Conservation (phyloP, 2,329 filamentous ascomycete species). For the Aureobasidium lini region DNA sequence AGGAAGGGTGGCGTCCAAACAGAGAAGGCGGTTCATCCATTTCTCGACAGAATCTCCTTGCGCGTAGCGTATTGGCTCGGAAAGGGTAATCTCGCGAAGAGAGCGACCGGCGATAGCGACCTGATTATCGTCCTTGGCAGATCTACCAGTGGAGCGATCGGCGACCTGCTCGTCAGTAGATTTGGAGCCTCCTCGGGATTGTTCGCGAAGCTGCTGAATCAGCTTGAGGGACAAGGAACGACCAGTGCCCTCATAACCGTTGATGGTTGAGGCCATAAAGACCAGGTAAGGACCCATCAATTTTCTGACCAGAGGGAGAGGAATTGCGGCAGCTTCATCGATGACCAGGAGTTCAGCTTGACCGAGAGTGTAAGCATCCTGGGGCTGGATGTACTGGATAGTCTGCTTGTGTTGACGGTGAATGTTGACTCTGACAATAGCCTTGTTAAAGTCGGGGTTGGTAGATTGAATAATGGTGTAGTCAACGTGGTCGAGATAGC, state of each 20-base stretch:
- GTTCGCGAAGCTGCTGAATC: constrained; percentile 92
- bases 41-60: constrained; percentile 87
- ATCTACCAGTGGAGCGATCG: constrained; percentile 71
- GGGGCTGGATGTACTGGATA: constrained; percentile 95
- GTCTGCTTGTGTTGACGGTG: constrained; percentile 93
- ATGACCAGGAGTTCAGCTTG: constrained; percentile 95
- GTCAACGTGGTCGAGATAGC: constrained; percentile 89
- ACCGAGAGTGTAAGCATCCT: constrained; percentile 89
- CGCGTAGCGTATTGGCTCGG: constrained; percentile 90
- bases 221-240: constrained; percentile 91
- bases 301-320: constrained; percentile 83
- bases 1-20: constrained; percentile 84
- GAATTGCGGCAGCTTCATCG: constrained; percentile 95
- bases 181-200: constrained; percentile 62
- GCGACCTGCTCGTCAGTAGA: constrained; percentile 56
- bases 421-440: constrained; percentile 93
- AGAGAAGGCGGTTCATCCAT: constrained; percentile 92
- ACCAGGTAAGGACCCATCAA: constrained; percentile 94
- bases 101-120: constrained; percentile 61
- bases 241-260: constrained; percentile 95
- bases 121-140: constrained; percentile 55
- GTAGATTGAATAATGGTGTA: constrained; percentile 98
- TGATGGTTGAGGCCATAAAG: constrained; percentile 99
- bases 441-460: constrained; percentile 98
- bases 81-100: constrained; percentile 82